Base-by-base conservation (phyloP, 179 eudicot species). In the Corrigiola litoralis region DNA sequence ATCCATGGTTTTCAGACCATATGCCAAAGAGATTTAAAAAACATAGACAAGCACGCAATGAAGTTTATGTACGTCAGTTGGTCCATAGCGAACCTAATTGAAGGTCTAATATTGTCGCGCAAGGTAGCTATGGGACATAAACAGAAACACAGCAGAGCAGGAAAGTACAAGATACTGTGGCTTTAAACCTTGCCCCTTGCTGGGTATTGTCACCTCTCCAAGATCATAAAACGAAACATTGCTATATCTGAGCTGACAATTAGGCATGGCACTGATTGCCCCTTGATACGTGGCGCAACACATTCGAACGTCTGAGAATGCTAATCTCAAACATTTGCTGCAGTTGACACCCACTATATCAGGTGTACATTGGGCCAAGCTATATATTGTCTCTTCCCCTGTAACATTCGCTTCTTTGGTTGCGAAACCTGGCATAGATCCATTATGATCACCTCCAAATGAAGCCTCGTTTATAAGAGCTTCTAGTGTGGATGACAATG, bases 171-270 rank as follows among this genome's bases (percentile, higher is more conserved):
- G 16, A n/a, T n/a, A n/a, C 50, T 36, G 21, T 33, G 33, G 23
- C 42, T 47, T 51, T 8, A 37, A 23, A 23, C 34, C 13, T 7
- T 24, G 6, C 6, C 52, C 52, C n/a, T 8, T 14, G 21, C 36
- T 61, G 2, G 27, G 24, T n/a, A n/a, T n/a, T 6, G 17, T 6
- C 5, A 40, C 4, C 38, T 4, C 31, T 21, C 16, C 47, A 44
- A 40, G 14, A 70, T 70, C 56, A 24, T 61, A 61, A 17, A 70
- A 70, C 12, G 73, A 53, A 18, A 18, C 28, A 54, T 61, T 61
- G 34, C 62, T 61, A 41, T 50, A 70, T 52, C 73, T 32, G 50
- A 70, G 46, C 9, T 29, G 49, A 54, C 73, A 70, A n/a, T 61
- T 70, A 8, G 38, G 21, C 37, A 32, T 12, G 25, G n/a, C 14